A percentile compares a stretch with the other conserved stretches of the same genome.
phyloP scores from a whole-genome alignment of 495 filamentous ascomycete species.

The Xeromyces bisporus region DNA sequence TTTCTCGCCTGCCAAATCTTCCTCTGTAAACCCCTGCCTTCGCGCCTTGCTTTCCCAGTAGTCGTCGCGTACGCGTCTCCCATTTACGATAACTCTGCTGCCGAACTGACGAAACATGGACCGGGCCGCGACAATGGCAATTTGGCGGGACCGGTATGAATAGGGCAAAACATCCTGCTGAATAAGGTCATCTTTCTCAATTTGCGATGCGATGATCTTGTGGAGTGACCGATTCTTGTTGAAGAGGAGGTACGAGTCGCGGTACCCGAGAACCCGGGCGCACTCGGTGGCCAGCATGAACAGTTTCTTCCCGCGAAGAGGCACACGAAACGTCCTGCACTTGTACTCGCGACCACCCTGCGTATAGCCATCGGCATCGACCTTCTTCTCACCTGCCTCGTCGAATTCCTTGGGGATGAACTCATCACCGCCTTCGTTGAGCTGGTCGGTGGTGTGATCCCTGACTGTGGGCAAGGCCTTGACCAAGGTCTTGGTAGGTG shows the following conservation, averaged over 20 bases:
- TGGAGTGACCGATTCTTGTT: constrained; percentile 96
- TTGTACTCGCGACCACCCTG: constrained; percentile 74
- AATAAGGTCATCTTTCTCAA: constrained; percentile 93
- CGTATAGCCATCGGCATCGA: constrained; percentile 62
- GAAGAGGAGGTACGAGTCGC: constrained; percentile 94
- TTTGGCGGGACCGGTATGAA: constrained; percentile 93
- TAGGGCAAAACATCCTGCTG: constrained; percentile 90
- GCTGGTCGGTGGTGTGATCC: constrained; percentile 94
- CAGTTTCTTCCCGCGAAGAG: constrained; percentile 74
- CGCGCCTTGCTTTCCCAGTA: constrained; percentile 96
- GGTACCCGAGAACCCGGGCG: constrained; percentile 81
- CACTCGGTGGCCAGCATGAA: constrained; percentile 99
- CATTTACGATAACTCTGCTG: constrained; percentile 80
- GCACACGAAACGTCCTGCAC: constrained; percentile 86
- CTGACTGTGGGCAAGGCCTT: constrained; percentile 92
- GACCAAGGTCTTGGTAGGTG: constrained; percentile 74
- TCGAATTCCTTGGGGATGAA: constrained; percentile 91
- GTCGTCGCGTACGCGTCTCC: constrained; percentile 84
- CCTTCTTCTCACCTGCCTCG: constrained; percentile 84
- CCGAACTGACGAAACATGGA: constrained; percentile 99
- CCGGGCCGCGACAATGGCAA: constrained; percentile 93
- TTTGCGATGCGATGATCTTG: constrained; percentile 95
- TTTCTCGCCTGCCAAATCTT: constrained; percentile 92
- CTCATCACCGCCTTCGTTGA: constrained; percentile 83
- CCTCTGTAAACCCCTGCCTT: constrained; percentile 97